phyloP scores from a whole-genome alignment of 2,329 filamentous ascomycete species.

The Graphiopsis chlorocephala region DNA sequence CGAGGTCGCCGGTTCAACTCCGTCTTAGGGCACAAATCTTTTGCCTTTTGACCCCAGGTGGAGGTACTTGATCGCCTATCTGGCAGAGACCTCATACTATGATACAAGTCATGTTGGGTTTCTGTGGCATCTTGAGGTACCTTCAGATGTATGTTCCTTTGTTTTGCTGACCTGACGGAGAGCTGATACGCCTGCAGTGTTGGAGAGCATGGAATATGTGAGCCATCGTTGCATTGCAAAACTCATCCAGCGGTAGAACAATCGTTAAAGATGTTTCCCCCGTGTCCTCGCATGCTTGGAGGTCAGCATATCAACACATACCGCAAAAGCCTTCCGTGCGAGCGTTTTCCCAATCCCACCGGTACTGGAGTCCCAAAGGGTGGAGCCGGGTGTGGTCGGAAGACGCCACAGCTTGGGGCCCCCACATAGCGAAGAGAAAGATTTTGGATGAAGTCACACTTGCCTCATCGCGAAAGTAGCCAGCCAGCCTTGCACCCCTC shows the following conservation, averaged over 20 bases:
- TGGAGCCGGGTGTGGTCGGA: neutral
- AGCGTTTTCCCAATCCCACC: neutral
- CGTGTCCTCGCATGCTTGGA: neutral
- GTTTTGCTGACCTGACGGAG: no score
- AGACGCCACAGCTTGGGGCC: neutral
- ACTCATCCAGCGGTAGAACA: neutral
- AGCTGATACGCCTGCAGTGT: neutral
- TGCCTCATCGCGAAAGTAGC: constrained; percentile 1
- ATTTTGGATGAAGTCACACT: constrained; percentile 11
- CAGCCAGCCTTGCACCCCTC: neutral
- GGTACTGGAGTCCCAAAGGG: neutral
- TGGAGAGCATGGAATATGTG: neutral
- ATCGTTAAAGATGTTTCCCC: no score
- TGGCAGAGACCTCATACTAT: neutral
- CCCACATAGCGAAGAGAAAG: neutral
- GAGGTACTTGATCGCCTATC: neutral
- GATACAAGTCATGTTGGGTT: no score
- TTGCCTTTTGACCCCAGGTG: neutral
- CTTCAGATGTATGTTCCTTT: no score
- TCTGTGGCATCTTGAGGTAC: no score
- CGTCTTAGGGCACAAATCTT: constrained; percentile 12
- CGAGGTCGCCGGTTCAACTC: constrained; percentile 16
- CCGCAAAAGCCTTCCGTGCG: neutral
- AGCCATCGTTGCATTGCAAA: neutral
- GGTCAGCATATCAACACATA: neutral